A percentile compares a stretch with the other conserved stretches of the same genome.
These are phyloP conservation scores for Populus alba DNA, from an alignment of 345 rosid genomes.

Conservation along the genomic window DNA sequence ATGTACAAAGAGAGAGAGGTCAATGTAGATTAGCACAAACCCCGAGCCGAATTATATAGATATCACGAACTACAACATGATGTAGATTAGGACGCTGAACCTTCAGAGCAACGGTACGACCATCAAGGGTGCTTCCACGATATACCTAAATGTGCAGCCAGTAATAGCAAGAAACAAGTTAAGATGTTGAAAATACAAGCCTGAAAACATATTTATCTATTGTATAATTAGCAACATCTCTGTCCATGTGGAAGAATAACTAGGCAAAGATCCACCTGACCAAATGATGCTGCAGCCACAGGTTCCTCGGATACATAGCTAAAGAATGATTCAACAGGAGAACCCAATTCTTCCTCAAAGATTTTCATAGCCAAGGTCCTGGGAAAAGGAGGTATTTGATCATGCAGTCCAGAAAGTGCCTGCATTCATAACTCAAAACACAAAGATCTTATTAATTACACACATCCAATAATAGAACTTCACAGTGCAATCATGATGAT, in stretches of 20 bases:
- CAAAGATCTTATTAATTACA: not conserved
- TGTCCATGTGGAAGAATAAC: not conserved
- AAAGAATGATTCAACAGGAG: conserved; percentile 63
- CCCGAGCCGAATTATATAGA: conserved; percentile 86
- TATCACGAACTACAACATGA: conserved; percentile 81
- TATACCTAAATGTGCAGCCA: conserved; percentile 57
- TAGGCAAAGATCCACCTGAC: conserved; percentile 58
- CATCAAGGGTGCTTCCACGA: conserved; percentile 70
- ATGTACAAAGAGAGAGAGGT: not conserved
- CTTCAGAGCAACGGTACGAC: conserved; percentile 77
- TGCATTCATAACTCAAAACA: conserved; percentile 38
- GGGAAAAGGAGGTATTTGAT: conserved; percentile 86
- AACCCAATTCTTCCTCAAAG: conserved; percentile 84
- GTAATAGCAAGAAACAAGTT: not conserved
- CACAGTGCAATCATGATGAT: not conserved
- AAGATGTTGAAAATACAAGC: not conserved
- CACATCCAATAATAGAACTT: not conserved
- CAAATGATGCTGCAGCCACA: conserved; percentile 94
- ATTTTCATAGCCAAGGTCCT: conserved; percentile 63
- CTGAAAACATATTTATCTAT: not conserved
- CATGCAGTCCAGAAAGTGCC: conserved; percentile 91
- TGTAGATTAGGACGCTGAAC: conserved; percentile 91
- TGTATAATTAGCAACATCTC: no score
- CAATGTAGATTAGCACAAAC: conserved; percentile 39
- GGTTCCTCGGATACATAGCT: conserved; percentile 79